Base-by-base conservation (phyloP, 768 basidiomycete species). In the Mycena kentingensis region DNA sequence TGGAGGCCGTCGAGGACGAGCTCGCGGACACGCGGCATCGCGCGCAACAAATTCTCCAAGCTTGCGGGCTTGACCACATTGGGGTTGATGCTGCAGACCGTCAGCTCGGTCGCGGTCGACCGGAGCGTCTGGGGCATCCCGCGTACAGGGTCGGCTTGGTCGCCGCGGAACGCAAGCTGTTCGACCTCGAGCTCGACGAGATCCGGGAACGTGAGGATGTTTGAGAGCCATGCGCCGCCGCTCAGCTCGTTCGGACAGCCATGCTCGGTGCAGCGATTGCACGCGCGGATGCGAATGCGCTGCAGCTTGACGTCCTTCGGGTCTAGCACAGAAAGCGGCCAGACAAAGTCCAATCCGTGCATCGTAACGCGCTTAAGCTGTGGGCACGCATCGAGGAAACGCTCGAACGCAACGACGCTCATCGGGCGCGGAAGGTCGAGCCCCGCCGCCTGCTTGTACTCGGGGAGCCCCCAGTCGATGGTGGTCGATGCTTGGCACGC, bases 311-410 rank as follows among this genome's bases (percentile, higher is more conserved):
- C n/a, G 26, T 15, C 44, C 25, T 51, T 21, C 24, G 50, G 41
- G 11, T 41, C 32, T 27, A 45, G 58, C 1, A 21, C n/a, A 4
- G 41, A 25, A 11, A 59, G 52, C 0, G 58, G 34, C 36, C 16
- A 42, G n/a, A 55, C 5, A 24, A 59, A 59, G 28, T 55, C 58
- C 26, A 49, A 49, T 3, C 58, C 58, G 2, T 1, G n/a, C 16
- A 55, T 3, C 1, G 28, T 13, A 35, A 59, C 49, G 19, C 21
- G 6, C 29, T 28, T 51, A 16, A 58, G 24, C 49, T 54, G 52
- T 6, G 52, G 57, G 27, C 57, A 58, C 24, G 52, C 52, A 2
- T 58, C 49, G 39, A 58, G 49, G 13, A 58, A 58, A 52, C 57
- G 54, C 21, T 37, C 29, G 25, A 58, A 26, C 34, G 57, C 52